Conservation (phyloP, 2,329 filamentous ascomycete genomes). For the Verticillium albo-atrum region DNA sequence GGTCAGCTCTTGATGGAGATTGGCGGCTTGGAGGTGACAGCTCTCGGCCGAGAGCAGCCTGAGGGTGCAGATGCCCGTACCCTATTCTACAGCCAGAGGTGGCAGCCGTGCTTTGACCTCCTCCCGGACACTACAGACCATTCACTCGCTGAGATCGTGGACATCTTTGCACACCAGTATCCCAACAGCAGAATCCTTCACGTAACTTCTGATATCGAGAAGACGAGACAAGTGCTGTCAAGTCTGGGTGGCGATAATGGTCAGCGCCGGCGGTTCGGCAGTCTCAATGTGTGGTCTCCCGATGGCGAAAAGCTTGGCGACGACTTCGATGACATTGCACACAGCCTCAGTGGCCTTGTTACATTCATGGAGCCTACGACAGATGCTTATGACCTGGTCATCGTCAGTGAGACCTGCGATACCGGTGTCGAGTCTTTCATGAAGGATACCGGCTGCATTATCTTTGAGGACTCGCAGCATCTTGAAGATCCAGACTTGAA, state of each 20-base stretch:
- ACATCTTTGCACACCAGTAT: conserved; percentile 18
- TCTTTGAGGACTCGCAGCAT: conserved; percentile 1
- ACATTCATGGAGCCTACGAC: conserved; percentile 9
- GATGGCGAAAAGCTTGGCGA: conserved; percentile 6
- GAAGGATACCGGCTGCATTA: conserved; percentile 9
- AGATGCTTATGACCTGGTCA: conserved; percentile 14
- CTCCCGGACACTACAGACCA: conserved; percentile 10
- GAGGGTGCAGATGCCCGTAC: conserved; percentile 14
- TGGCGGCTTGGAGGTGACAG: conserved; percentile 15
- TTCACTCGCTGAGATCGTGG: conserved; percentile 11
- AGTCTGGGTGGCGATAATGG: conserved; percentile 11
- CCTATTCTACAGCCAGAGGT: conserved; percentile 16
- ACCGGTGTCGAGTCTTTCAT: conserved; percentile 10
- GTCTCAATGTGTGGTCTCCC: conserved; percentile 14
- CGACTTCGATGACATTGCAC: conserved; percentile 6
- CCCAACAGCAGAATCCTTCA: conserved; percentile 17
- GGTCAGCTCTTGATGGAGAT: conserved; percentile 18
- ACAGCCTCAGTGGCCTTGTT: conserved; percentile 7
- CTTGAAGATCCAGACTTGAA: conserved; percentile 6
- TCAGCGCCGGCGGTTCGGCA: conserved; percentile 14
- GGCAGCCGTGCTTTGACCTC: conserved; percentile 18
- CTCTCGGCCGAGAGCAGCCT: conserved; percentile 14
- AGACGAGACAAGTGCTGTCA: conserved; percentile 8
- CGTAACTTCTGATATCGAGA: conserved; percentile 11
- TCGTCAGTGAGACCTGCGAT: conserved; percentile 13